Evolutionary conservation across 2,329 filamentous ascomycete genomes (phyloP).

Genomic region (Penicillium carneum): DNA sequence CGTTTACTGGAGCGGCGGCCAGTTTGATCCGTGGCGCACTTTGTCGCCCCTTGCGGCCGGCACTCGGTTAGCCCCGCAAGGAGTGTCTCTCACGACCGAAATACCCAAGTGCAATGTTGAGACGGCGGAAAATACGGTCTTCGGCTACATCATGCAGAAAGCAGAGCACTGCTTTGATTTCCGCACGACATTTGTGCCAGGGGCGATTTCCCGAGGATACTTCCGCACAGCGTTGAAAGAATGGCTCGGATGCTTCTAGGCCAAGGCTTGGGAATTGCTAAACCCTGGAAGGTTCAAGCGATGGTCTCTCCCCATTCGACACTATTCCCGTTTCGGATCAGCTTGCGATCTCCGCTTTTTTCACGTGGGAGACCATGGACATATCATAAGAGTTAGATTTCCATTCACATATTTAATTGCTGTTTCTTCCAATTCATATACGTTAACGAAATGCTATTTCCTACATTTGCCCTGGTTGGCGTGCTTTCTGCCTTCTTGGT

Average conservation of each 20-base stretch:
- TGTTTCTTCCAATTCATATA: neutral
- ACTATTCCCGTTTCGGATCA: conserved; percentile 18
- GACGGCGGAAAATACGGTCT: conserved; percentile 50
- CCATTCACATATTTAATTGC: conserved; percentile 14
- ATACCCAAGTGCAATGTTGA: conserved; percentile 55
- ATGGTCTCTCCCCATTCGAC: neutral
- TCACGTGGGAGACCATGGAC: conserved; percentile 16
- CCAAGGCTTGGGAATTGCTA: neutral
- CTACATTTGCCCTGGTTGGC: conserved; percentile 28
- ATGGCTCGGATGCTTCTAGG: conserved; percentile 56
- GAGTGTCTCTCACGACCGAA: conserved; percentile 47
- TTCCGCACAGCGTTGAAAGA: conserved; percentile 54
- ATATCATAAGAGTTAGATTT: neutral
- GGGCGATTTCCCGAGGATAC: conserved; percentile 44
- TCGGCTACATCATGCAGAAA: conserved; percentile 57
- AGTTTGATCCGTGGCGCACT: conserved; percentile 62
- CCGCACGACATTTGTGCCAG: conserved; percentile 42
- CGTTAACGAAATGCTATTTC: conserved; percentile 21
- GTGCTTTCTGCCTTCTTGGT: conserved; percentile 35
- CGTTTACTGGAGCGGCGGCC: conserved; percentile 59
- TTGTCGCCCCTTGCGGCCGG: conserved; percentile 55
- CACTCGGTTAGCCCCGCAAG: conserved; percentile 48
- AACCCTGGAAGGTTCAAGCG: neutral
- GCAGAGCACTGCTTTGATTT: conserved; percentile 61
- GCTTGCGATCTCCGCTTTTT: conserved; percentile 9